Conservation (phyloP, 192 early-diverging fungal species). For the Rhizophlyctis rosea region DNA sequence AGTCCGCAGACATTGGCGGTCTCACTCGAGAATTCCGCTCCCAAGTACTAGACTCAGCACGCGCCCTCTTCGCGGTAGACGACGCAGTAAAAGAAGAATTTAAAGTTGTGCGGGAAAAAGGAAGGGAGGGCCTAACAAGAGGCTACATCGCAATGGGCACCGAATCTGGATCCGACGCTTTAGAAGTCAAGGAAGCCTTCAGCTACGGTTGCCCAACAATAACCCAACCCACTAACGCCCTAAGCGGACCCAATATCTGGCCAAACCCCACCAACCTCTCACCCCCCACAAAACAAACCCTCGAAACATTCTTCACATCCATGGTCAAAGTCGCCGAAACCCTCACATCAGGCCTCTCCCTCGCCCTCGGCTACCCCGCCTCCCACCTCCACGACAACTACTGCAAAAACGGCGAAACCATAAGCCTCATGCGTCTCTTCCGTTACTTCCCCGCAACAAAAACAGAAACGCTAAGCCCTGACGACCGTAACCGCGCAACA, state of each 20-base stretch:
- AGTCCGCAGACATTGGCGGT: neutral
- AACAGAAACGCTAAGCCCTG: neutral
- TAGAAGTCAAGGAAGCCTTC: constrained; percentile 62
- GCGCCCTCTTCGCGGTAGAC: constrained; percentile 1
- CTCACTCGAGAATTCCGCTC: constrained; percentile 4
- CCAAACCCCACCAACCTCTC: constrained; percentile 30
- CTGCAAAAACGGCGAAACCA: constrained; percentile 43
- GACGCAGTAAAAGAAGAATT: constrained; percentile 11
- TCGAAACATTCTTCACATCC: constrained; percentile 36
- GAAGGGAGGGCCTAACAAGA: constrained; percentile 13
- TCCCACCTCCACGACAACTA: constrained; percentile 30
- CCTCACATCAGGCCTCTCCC: constrained; percentile 38
- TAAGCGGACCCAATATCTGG: constrained; percentile 57
- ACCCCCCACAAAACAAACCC: constrained; percentile 14
- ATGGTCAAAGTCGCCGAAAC: constrained; percentile 38
- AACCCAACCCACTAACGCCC: constrained; percentile 32
- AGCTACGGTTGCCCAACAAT: constrained; percentile 45
- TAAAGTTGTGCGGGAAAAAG: constrained; percentile 5
- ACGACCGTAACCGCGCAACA: constrained; percentile 31
- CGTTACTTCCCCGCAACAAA: constrained; percentile 44
- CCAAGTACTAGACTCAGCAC: neutral
- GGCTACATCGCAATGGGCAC: constrained; percentile 21
- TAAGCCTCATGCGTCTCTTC: constrained; percentile 56
- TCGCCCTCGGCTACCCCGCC: constrained; percentile 27
- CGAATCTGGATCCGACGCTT: constrained; percentile 49